Conservation (phyloP, 768 basidiomycete species). For the Podaxis rugospora region DNA sequence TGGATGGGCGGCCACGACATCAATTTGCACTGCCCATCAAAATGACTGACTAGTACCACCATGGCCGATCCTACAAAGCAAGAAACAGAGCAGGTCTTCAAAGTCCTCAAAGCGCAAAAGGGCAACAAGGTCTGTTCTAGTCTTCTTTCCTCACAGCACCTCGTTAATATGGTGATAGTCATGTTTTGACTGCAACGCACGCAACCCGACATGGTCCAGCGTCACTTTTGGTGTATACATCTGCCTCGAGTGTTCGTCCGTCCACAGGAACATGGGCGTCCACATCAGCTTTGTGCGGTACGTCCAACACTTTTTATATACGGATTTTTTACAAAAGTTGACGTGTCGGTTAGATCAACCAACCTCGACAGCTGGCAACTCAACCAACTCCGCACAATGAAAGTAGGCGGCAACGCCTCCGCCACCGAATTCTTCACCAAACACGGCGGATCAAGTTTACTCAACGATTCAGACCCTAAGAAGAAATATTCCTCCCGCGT, state of each 20-base stretch:
- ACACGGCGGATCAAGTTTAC: conserved; percentile 70
- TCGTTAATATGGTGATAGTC: conserved; percentile 21
- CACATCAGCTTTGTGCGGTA: conserved; percentile 98
- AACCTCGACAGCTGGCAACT: conserved; percentile 96
- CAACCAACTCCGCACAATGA: conserved; percentile 90
- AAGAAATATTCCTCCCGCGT: conserved; percentile 85
- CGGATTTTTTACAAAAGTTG: background rate
- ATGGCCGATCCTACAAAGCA: conserved; percentile 81
- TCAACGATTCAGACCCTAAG: conserved; percentile 74
- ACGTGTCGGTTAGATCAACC: conserved; percentile 62
- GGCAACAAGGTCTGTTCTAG: conserved; percentile 68
- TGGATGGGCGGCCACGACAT: conserved; percentile 27
- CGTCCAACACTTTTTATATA: background rate
- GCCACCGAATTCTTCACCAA: conserved; percentile 88
- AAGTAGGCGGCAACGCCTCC: conserved; percentile 88
- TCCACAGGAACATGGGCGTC: conserved; percentile 96
- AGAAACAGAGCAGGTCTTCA: conserved; percentile 86
- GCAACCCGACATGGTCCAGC: conserved; percentile 97
- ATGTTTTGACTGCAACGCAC: conserved; percentile 94
- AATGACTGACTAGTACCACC: conserved; percentile 13
- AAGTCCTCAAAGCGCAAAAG: conserved; percentile 76
- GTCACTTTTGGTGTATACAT: conserved; percentile 97
- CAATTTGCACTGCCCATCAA: conserved; percentile 17
- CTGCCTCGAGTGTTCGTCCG: conserved; percentile 93
- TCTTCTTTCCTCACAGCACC: background rate